Conservation (phyloP, 306 rosid species). For the Rosa chinensis region DNA sequence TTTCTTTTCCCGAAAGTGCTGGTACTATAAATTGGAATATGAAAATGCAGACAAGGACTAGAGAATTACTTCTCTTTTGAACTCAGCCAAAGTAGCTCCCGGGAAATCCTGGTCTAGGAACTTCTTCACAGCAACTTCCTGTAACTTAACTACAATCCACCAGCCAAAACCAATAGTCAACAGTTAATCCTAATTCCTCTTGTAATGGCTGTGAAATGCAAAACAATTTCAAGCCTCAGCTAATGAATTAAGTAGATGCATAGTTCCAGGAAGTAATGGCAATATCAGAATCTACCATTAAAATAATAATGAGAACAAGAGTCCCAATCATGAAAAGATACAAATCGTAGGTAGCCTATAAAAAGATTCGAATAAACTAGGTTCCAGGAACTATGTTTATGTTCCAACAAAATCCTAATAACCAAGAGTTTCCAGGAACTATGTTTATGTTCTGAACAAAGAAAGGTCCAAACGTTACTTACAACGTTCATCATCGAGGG, state of each 20-base stretch:
- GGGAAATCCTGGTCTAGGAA: constrained; percentile 95
- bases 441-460: too few relatives aligned
- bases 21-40: constrained; percentile 22
- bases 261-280: neutral
- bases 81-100: constrained; percentile 97
- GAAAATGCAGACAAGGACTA: constrained; percentile 8
- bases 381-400: too few relatives aligned
- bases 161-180: constrained; percentile 28
- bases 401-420: too few relatives aligned
- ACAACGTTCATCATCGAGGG: too few relatives aligned
- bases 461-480: too few relatives aligned
- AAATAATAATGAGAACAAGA: neutral
- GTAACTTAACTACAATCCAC: constrained; percentile 38
- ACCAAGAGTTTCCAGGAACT: too few relatives aligned
- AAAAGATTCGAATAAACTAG: neutral
- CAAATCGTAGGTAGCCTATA: neutral
- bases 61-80: constrained; percentile 89
- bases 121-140: constrained; percentile 99
- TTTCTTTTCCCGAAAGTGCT: constrained; percentile 11
- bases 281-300: neutral
- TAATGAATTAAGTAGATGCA: constrained; percentile 3
- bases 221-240: neutral
- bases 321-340: neutral
- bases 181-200: neutral
- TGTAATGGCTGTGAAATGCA: neutral